A percentile compares a stretch with the other conserved stretches of the same genome.
phyloP scores from a whole-genome alignment of 2,329 filamentous ascomycete genomes.

The Penicillium palitans region DNA sequence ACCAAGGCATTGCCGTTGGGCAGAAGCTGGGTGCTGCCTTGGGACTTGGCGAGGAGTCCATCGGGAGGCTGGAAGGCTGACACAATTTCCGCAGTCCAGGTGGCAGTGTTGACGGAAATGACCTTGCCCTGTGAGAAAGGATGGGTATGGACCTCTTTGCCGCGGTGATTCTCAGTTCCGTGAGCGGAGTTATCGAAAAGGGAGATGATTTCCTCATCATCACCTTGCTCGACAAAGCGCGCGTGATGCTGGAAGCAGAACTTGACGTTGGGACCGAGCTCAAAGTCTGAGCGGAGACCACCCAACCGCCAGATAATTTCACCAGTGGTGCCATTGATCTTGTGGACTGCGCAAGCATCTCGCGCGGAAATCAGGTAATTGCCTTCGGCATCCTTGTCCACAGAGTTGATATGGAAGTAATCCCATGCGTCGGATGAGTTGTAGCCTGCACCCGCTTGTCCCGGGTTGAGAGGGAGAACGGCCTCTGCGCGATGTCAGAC shows the following conservation, averaged over 20 bases:
- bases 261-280: conserved; percentile 43
- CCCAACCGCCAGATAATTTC: conserved; percentile 52
- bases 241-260: conserved; percentile 56
- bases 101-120: conserved; percentile 47
- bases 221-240: conserved; percentile 48
- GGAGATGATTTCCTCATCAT: conserved; percentile 52
- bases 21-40: conserved; percentile 56
- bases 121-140: conserved; percentile 49
- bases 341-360: conserved; percentile 50
- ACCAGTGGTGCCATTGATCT: conserved; percentile 49
- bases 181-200: conserved; percentile 58
- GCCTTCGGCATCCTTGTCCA: conserved; percentile 42
- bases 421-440: conserved; percentile 49
- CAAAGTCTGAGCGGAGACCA: conserved; percentile 48
- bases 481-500: too few relatives aligned
- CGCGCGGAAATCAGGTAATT: conserved; percentile 53
- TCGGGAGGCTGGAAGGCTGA: conserved; percentile 53
- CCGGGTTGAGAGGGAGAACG: conserved; percentile 46
- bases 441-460: conserved; percentile 43
- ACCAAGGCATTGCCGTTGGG: conserved; percentile 56
- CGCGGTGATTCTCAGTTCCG: conserved; percentile 34
- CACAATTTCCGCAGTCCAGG: conserved; percentile 48
- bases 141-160: not conserved
- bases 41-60: conserved; percentile 51
- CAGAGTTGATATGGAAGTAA: conserved; percentile 53